Base-by-base conservation (phyloP, 257 asterid genomes). In the Salvia hispanica region DNA sequence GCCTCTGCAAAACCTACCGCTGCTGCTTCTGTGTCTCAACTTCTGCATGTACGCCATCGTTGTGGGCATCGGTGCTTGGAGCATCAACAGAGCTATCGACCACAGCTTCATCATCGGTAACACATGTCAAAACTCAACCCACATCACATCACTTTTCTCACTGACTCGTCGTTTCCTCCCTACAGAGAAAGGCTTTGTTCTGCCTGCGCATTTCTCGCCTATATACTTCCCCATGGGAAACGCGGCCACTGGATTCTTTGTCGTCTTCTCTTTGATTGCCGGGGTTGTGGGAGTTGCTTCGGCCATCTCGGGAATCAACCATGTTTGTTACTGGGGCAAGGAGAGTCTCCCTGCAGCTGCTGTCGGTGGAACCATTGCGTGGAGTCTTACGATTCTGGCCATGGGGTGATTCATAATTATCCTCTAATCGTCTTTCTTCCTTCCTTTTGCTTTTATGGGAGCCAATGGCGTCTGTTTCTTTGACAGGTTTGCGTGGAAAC, bases 211-310 rank as follows among this genome's bases (percentile, higher is more conserved):
- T 67, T 93, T 93, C 77, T 90, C 97, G 1, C 99, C 99, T 0
- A 83, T 93, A 67, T 81, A 82, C 74, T 93, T 88, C 51, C 96
- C 97, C 0, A 90, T 93, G 88, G 99, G 99, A 51, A 93, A 93
- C 44, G 88, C 95, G 0, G 97, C 99, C 51, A 90, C 99, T 3
- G 99, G 99, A 53, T 93, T 93, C 82, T 90, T 93, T 37, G 95
- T 88, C 44, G 40, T 84, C 39, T 88, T 93, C 65, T 66, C 97
- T 6, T 28, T 93, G 82, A 82, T 93, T 12, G 99, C 99, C 12
- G 84, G 92, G 6, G 95, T 83, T 11, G 92, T 82, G 21, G 97
- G 99, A 34, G 78, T 88, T 12, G 96, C 91, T 4, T 81, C 97
- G 12, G 74, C 72, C 57, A 64, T 94, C 34, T 59, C 87, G 0